These are phyloP conservation scores for Sporothrix curviconia DNA, from an alignment of 2,329 filamentous ascomycete species.

Conservation along the genomic window DNA sequence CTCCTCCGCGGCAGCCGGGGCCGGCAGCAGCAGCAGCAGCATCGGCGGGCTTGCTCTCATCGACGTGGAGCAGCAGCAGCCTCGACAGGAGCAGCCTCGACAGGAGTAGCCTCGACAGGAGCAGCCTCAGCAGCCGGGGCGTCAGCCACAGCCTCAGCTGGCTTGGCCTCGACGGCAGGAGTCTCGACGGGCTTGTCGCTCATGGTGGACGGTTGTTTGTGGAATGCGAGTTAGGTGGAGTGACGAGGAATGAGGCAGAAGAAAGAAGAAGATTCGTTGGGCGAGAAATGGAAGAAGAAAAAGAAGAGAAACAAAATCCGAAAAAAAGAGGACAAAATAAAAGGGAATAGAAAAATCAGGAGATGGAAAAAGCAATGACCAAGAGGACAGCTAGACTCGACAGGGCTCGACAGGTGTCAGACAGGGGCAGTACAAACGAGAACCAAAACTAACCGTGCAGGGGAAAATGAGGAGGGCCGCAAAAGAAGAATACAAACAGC, in stretches of 20 bases:
- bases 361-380: not conserved
- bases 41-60: not conserved
- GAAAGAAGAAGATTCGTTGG: not conserved
- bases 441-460: not conserved
- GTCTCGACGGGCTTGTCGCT: slow-evolving; percentile 18
- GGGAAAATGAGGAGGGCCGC: not conserved
- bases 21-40: not conserved
- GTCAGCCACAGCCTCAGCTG: not conserved
- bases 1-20: not conserved
- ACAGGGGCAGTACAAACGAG: not conserved
- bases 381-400: slow-evolving; percentile 3
- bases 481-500: not conserved
- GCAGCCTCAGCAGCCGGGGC: not conserved
- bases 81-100: not conserved
- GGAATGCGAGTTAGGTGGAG: not conserved
- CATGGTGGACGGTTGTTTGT: slow-evolving; percentile 13
- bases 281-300: not conserved
- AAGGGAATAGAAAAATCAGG: not conserved
- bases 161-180: slow-evolving; percentile 10
- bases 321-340: not conserved
- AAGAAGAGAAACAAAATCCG: not conserved
- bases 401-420: not conserved
- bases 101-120: not conserved
- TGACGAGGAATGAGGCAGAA: not conserved
- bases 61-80: not conserved